Base-by-base conservation (phyloP, 2,329 filamentous ascomycete species). In the Mycogone perniciosa region DNA sequence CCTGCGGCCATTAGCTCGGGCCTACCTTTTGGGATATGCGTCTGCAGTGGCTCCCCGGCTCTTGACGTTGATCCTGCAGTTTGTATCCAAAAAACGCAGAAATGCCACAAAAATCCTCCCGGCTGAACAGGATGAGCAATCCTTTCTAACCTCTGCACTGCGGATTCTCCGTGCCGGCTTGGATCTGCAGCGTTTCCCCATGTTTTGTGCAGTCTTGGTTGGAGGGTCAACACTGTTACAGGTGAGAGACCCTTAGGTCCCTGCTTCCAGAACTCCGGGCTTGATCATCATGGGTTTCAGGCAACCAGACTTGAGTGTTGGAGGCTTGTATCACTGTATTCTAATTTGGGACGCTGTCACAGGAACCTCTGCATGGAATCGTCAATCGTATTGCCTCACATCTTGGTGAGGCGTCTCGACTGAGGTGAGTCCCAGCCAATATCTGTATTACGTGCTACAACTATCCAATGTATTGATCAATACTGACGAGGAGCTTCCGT, bases 211-310 rank as follows among this genome's bases (percentile, higher is more conserved):
- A 6, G 70, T 74, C 6, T 66, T 85, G 7, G 76, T 80, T 37
- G 82, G 81, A 33, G 80, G 81, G 37, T 77, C 76, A 55, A 81
- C 80, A 27, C 62, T 84, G n/a, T 62, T 84, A n/a, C 74, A 82
- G 71, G 80, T 78, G 67, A 59, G 72, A 60, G 43, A 42, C 41
- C 38, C 20, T 20, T 20, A 20, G 20, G 20, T 20, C 20, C 20
- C 20, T 20, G 20, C 20, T 20, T 38, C 20, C 35, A 11, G 11
- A n/a, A n/a, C 4, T 29, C 40, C 37, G 41, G 31, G 9, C 26
- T 35, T 35, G 31, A 20, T 26, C 26, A 31, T 39, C 34, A 26
- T 42, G 7, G 27, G 7, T 41, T 31, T 33, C 33, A 35, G 33
- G 7, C 33, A 8, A 11, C 33, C 33, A 35, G 11, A 35, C 7